phyloP scores from a whole-genome alignment of 176 grass and related monocot species.

The Coix lacrymajobi region DNA sequence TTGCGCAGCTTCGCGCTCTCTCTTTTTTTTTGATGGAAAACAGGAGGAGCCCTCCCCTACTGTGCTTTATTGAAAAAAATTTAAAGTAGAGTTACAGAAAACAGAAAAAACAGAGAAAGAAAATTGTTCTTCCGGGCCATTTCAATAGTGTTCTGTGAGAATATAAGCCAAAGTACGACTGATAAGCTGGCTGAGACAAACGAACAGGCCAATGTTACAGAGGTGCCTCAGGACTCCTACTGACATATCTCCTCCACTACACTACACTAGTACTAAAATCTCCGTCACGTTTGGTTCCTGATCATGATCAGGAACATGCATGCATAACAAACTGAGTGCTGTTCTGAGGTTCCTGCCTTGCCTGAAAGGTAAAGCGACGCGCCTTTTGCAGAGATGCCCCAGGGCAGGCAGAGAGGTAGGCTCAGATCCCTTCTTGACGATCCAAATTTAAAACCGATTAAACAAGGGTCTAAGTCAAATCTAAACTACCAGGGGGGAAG shows the following conservation, averaged over 20 bases:
- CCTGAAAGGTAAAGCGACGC: slow-evolving; percentile 41
- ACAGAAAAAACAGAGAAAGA: too few species aligned
- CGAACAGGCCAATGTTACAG: too few species aligned
- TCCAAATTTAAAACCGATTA: slow-evolving; percentile 58
- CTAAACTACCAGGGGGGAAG: slow-evolving; percentile 36
- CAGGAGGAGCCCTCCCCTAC: too few species aligned
- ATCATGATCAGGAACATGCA: slow-evolving; percentile 15
- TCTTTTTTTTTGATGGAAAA: too few species aligned
- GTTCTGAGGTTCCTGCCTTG: slow-evolving; percentile 25
- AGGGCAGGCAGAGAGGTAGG: slow-evolving; percentile 22
- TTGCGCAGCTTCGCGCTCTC: not conserved
- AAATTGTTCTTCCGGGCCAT: too few species aligned
- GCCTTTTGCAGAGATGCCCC: slow-evolving; percentile 30
- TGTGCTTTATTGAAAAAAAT: too few species aligned
- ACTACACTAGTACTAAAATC: slow-evolving; percentile 10
- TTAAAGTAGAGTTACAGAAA: too few species aligned
- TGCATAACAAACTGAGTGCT: slow-evolving; percentile 30
- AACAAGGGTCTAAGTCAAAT: slow-evolving; percentile 66
- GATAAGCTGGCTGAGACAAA: too few species aligned
- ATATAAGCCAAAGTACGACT: too few species aligned
- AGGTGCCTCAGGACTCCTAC: too few species aligned
- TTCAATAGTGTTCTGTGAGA: too few species aligned
- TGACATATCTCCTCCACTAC: slow-evolving; percentile 11
- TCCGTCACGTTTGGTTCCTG: slow-evolving; percentile 30
- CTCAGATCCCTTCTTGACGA: slow-evolving; percentile 60